Evolutionary conservation across 2,329 filamentous ascomycete genomes (phyloP).

Genomic region (Sporothrix schenckii): DNA sequence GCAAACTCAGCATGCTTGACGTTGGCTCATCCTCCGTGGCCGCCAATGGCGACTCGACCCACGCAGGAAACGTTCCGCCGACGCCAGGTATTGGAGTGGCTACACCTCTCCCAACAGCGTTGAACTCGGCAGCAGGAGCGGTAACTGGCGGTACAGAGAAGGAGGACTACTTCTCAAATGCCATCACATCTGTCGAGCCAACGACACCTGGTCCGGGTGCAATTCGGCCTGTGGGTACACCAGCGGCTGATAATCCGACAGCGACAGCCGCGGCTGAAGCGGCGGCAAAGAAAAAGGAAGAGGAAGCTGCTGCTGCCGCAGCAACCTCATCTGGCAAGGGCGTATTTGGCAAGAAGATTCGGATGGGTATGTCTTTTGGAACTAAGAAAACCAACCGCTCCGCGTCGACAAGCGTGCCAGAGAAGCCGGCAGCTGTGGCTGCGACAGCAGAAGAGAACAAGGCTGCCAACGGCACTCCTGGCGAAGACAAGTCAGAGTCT

Average conservation of each 20-base stretch:
- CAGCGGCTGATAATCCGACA: slow-evolving; percentile 47
- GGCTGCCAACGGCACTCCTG: slow-evolving; percentile 52
- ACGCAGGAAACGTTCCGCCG: slow-evolving; percentile 3
- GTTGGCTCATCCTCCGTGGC: background rate
- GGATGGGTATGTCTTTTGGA: slow-evolving; percentile 73
- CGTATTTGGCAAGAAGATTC: slow-evolving; percentile 83
- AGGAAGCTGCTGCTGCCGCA: slow-evolving; percentile 37
- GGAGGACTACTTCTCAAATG: slow-evolving; percentile 77
- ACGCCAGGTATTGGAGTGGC: slow-evolving; percentile 66
- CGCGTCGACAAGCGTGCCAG: slow-evolving; percentile 64
- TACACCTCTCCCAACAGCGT: slow-evolving; percentile 57
- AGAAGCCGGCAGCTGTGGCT: slow-evolving; percentile 67
- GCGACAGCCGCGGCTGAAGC: background rate
- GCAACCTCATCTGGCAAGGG: slow-evolving; percentile 48
- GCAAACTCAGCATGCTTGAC: slow-evolving; percentile 38
- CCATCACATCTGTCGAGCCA: slow-evolving; percentile 54
- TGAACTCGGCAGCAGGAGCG: slow-evolving; percentile 43
- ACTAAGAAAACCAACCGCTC: slow-evolving; percentile 82
- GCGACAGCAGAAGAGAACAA: slow-evolving; percentile 66
- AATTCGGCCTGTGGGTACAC: slow-evolving; percentile 48
- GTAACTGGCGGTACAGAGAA: slow-evolving; percentile 56
- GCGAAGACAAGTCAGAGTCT: slow-evolving; percentile 28
- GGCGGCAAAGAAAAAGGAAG: slow-evolving; percentile 39
- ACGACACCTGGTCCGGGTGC: slow-evolving; percentile 47
- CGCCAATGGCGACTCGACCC: background rate